Base-by-base conservation (phyloP, 768 basidiomycete genomes). In the Mycena metata region DNA sequence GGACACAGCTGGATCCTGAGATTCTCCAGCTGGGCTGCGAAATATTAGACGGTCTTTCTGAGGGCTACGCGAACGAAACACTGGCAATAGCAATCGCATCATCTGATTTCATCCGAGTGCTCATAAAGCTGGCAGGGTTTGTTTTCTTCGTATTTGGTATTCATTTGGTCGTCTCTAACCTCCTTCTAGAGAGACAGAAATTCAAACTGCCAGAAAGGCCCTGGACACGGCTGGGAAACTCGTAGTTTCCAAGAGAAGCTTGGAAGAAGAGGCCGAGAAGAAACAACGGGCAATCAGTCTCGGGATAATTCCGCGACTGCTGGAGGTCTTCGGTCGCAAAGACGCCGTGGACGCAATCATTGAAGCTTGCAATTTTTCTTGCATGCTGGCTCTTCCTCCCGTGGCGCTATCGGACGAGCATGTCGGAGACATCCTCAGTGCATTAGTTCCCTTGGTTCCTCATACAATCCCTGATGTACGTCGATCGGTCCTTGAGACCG, bases 361-460 rank as follows among this genome's bases (percentile, higher is more conserved):
- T n/a, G 56, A 58, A 17, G 56, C 56, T 17, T 58, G 56, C 56
- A 58, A 58, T 46, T 58, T 58, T 17, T 58, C 56, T 19, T 43
- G 42, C 17, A 58, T 58, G 56, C 33, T 58, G 56, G 56, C 56
- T 19, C 56, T 58, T 11, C 56, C 56, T 24, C 56, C 56, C 13
- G 56, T 58, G 4, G 56, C 56, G 7, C 30, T 58, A 39, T 58
- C 56, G 17, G 42, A 45, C 26, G 56, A 58, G 16, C 56, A 58
- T 21, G 30, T 58, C 42, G 35, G 17, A 5, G 56, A 58, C 24
- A 58, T 58, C 24, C 23, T 58, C 17, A 21, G 43, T 12, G 56
- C 56, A 4, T 42, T 58, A 4, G 30, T 58, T 46, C 56, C 56
- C 15, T 42, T 58, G 17, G 43, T 58, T n/a, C 26, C 24, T 45